Base-by-base conservation (phyloP, 495 filamentous ascomycete genomes). In the Talaromyces liani region DNA sequence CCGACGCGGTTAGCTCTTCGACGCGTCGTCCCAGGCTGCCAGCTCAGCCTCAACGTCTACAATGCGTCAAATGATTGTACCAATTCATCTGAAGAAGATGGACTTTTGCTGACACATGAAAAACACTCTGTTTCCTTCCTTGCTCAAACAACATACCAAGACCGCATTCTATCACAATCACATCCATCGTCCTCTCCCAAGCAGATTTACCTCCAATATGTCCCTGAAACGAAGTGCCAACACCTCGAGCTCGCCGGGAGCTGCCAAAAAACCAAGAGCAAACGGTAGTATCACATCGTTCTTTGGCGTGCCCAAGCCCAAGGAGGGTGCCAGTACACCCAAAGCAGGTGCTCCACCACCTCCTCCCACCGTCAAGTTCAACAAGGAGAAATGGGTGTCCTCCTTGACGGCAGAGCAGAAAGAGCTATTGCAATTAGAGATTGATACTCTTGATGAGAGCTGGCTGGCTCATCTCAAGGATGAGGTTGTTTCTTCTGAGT, bases 391-490 rank as follows among this genome's bases (percentile, higher is more conserved):
- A 78, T 98, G 94, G 94, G 80, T 91, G 1, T 82, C 84, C 12
- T 85, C 84, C 47, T 80, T 98, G 63, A 92, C 85, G 0, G 67
- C 82, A 5, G 95, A 98, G 78, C 91, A 96, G 73, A 90, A 86
- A 69, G 81, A 87, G 18, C 77, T 98, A 27, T 80, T 98, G 41
- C 78, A 89, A 64, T 81, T 98, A 31, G 94, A 98, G 74, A 96
- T 98, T 69, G 84, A 93, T 45, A 97, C 92, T 0, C 77, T 98
- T 67, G 82, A 98, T 69, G 90, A 91, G 47, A 92, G 86, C 75
- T 98, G 94, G 94, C 80, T 98, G 56, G 85, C 85, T 34, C 87
- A 88, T 60, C 81, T 98, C 53, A 93, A 92, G 70, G 90, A 94
- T 60, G 92, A 96, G 69, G 72, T 98, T 20, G 71, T 86, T 2